Conservation (phyloP, 176 grass and related monocot genomes). For the Pharus latifolius region DNA sequence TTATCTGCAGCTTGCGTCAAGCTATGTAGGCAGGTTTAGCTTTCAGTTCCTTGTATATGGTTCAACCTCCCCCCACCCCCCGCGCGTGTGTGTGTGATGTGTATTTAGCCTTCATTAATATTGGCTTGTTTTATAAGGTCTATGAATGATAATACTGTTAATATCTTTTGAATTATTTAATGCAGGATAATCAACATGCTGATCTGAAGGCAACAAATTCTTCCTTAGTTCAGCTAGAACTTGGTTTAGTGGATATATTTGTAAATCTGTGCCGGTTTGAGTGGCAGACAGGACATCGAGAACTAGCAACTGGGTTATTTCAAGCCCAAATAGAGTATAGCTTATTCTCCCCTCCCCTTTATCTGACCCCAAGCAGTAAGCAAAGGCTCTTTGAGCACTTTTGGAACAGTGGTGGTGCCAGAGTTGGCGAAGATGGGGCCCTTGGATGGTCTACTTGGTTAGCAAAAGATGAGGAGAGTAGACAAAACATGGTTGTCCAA, state of each 20-base stretch:
- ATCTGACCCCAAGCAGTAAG: slow-evolving; percentile 63
- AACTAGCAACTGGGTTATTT: slow-evolving; percentile 90
- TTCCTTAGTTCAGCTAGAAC: slow-evolving; percentile 65
- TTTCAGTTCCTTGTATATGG: slow-evolving; percentile 26
- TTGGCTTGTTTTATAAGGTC: neutral
- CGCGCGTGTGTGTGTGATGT: no score
- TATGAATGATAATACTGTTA: neutral
- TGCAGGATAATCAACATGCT: slow-evolving; percentile 46
- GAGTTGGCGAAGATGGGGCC: slow-evolving; percentile 76
- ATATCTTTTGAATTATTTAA: neutral
- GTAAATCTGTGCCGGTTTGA: slow-evolving; percentile 81
- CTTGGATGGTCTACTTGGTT: slow-evolving; percentile 94
- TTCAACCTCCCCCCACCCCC: neutral
- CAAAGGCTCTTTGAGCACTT: slow-evolving; percentile 96
- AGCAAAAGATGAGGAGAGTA: slow-evolving; percentile 73
- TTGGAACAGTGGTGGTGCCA: slow-evolving; percentile 78
- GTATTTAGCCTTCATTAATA: neutral
- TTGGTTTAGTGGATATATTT: slow-evolving; percentile 90
- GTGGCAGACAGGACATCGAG: slow-evolving; percentile 85
- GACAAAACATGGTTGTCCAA: slow-evolving; percentile 42
- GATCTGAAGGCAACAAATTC: slow-evolving; percentile 24
- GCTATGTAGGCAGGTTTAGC: slow-evolving; percentile 85
- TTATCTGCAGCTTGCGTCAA: slow-evolving; percentile 71
- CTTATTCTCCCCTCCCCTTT: slow-evolving; percentile 67
- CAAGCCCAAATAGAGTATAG: slow-evolving; percentile 89